Base-by-base conservation (phyloP, 345 rosid species). In the Lepidium sativum region DNA sequence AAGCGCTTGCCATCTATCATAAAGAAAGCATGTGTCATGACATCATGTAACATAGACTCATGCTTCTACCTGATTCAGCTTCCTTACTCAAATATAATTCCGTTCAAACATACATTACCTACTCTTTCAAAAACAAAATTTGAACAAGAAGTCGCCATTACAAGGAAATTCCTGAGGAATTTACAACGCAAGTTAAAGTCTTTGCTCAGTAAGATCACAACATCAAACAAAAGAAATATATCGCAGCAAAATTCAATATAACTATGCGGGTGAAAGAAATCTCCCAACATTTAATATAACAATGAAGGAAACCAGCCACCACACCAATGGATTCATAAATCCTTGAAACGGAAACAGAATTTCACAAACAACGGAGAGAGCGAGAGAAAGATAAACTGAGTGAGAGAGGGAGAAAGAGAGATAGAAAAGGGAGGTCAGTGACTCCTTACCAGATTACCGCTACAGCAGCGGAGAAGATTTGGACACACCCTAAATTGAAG, bases 1-100 rank as follows among this genome's bases (percentile, higher is more conserved):
- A 86, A 86, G 90, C 89, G 87, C 90, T 88, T 86, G 92, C 76
- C 89, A 91, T 91, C 92, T 87, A 87, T 82, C 88, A 88, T 85
- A 80, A 82, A 88, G 81, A 86, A 92, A 89, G 91, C 87, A 92
- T 82, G 82, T 81, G 89, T 91, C 92, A 88, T 80, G 81, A 80
- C 71, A 84, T 80, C 83, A 79, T 76, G 82, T 82, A 83, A 79
- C 75, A 85, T 76, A 61, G 53, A 79, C 72, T 77, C 73, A 83
- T 72, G 69, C 78, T 80, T 79, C 81, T 82, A 80, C 92, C 92
- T 80, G 64, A 54, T 61, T 65, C 75, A 68, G 60, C 82, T 83
- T 80, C 76, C 81, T 73, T 35, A 50, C 70, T 57, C 45, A 40
- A 10, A 45, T 4, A 55, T 55, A 4, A 58, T 21, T 9, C 44